Base-by-base conservation (phyloP, 1,139 yeast species). In the Pneumocystis canis region DNA sequence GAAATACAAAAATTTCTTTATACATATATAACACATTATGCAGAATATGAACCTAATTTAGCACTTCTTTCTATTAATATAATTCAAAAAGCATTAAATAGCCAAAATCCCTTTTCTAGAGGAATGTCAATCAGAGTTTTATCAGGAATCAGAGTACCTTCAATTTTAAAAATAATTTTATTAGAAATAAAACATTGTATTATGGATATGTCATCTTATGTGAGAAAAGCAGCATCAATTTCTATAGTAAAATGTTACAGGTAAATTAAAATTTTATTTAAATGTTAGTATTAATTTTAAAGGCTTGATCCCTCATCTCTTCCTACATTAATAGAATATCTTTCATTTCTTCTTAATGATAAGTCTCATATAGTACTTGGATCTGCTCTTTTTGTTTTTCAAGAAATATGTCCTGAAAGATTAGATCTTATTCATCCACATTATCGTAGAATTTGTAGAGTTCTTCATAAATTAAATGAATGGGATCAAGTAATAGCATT, bases 41-140 rank as follows among this genome's bases (percentile, higher is more conserved):
- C 96, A 16, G 95, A 88, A 67, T 76, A 79, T 61, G 92, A 89
- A 69, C 96, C 95, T 4, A 96, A 90, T 72, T 79, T 89, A 20
- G 95, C 97, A 0, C 78, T 94, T 39, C 77, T 94, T 61, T 84
- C 96, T 0, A 87, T 94, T 69, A 94, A 94, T 73, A 87, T 97
- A 0, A 87, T 94, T 60, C 98, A 94, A 72, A 89, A 87, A 72
- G 79, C 88, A 1, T 75, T 92, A 57, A 78, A 80, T 31, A 96
- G 89, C 70, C 82, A 83, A 67, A 81, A 80, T 65, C 85, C 95
- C 0, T 79, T 81, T 16, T 77, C 80, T 25, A 77, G 97, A 67
- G 82, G 94, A 1, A 76, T 86, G 64, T 86, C 96, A 0, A 80
- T 94, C 61, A 79, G 92, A 63, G 84, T 90, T 7, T 79, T 94